Conservation (phyloP, 164 flowering plant species). For the Sextonia rubra region DNA sequence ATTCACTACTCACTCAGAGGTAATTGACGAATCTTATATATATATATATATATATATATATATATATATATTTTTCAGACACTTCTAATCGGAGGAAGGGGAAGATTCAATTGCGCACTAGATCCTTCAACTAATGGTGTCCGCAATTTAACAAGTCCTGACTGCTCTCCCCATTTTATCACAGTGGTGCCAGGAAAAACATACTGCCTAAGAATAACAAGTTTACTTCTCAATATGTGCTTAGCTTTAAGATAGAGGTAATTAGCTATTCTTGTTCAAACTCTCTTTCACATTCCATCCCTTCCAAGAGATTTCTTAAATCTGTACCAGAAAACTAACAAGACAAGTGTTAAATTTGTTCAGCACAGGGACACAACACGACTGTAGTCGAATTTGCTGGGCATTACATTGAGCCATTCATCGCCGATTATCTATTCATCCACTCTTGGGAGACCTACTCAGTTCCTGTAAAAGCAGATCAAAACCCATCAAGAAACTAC, state of each 20-base stretch:
- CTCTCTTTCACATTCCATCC: no score
- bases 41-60: no score
- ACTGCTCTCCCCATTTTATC: conserved; percentile 53
- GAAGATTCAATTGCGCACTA: conserved; percentile 54
- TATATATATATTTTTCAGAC: conserved; percentile 57
- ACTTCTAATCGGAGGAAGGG: conserved; percentile 77
- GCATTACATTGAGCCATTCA: conserved; percentile 72
- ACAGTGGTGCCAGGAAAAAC: no score
- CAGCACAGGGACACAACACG: conserved; percentile 72
- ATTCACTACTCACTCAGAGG: neutral
- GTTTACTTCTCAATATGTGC: conserved; percentile 72
- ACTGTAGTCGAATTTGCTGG: conserved; percentile 92
- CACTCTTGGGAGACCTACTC: conserved; percentile 91
- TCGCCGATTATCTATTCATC: conserved; percentile 51
- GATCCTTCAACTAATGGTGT: conserved; percentile 10
- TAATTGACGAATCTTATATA: neutral
- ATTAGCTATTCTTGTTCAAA: no score
- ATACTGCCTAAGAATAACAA: no score
- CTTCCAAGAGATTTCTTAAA: no score
- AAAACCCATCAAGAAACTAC: conserved; percentile 61
- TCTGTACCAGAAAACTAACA: no score
- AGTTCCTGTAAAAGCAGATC: conserved; percentile 60
- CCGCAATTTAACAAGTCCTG: conserved; percentile 56
- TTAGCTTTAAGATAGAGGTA: conserved; percentile 79
- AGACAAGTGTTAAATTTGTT: neutral